A percentile compares a stretch with the other conserved stretches of the same genome.
Evolutionary conservation across 139 green algal genomes (phyloP).

Genomic region (Desmodesmus armatus): DNA sequence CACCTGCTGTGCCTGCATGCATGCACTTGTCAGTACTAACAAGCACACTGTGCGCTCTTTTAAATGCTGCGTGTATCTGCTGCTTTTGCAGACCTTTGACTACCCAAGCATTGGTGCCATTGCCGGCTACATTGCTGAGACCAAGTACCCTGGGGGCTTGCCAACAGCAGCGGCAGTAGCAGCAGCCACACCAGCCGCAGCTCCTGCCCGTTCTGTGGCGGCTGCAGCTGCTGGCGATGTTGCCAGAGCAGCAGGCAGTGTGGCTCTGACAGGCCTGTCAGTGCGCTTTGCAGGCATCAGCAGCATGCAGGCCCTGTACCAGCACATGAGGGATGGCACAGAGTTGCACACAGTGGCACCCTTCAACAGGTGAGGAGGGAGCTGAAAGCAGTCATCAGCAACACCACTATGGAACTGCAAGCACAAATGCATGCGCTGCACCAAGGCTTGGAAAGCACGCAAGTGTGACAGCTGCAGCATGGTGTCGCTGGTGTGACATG

Average conservation of each 20-base stretch:
- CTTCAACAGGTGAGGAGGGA: conserved; percentile 30
- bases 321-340: not conserved
- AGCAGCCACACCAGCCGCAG: not conserved
- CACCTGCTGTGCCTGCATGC: not conserved
- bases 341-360: conserved; percentile 77
- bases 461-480: no score
- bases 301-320: conserved; percentile 51
- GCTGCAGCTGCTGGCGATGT: conserved; percentile 22
- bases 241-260: not conserved
- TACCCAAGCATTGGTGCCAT: conserved; percentile 72
- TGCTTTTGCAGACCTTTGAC: conserved; percentile 73
- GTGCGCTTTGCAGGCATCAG: conserved; percentile 54
- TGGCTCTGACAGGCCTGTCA: conserved; percentile 55
- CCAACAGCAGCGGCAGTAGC: not conserved
- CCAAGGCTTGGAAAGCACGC: no score
- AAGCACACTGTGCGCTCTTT: not conserved
- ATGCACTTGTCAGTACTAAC: not conserved
- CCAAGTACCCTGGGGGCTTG: conserved; percentile 37
- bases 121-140: conserved; percentile 23
- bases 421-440: no score
- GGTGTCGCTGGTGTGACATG: no score
- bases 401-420: no score
- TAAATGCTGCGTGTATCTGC: not conserved
- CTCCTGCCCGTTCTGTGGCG: no score
- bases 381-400: no score